Conservation (phyloP, 2,329 filamentous ascomycete genomes). For the Epichloe sylvatica region DNA sequence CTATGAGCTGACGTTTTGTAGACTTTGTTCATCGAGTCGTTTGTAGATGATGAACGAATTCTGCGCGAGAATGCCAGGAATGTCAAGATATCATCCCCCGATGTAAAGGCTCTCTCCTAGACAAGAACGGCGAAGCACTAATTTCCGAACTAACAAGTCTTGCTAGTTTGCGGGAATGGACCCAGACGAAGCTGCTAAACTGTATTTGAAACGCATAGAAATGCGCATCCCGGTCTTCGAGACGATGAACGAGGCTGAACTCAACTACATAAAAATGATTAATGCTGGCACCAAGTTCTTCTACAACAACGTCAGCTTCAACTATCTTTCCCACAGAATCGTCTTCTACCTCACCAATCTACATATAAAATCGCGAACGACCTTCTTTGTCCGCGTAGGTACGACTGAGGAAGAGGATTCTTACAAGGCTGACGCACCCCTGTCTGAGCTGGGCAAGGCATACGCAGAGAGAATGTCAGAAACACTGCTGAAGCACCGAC, state of each 20-base stretch:
- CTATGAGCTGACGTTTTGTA: conserved; percentile 22
- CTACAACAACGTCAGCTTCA: conserved; percentile 94
- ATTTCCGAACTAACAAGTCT: not conserved
- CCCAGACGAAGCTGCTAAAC: conserved; percentile 77
- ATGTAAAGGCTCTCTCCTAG: conserved; percentile 41
- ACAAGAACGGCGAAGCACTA: not conserved
- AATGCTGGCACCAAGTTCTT: conserved; percentile 87
- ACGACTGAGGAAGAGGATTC: conserved; percentile 77
- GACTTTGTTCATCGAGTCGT: conserved; percentile 94
- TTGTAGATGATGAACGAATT: conserved; percentile 83
- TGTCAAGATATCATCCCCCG: conserved; percentile 94
- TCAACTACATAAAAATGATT: conserved; percentile 99
- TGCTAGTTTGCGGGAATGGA: conserved; percentile 75
- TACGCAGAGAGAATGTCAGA: conserved; percentile 83
- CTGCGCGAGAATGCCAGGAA: conserved; percentile 93
- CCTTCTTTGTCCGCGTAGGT: conserved; percentile 83
- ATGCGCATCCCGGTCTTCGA: conserved; percentile 92
- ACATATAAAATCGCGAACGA: conserved; percentile 88
- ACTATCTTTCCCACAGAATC: conserved; percentile 90
- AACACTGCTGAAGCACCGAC: conserved; percentile 65
- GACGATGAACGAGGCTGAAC: conserved; percentile 83
- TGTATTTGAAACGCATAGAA: conserved; percentile 82
- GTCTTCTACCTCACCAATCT: conserved; percentile 97
- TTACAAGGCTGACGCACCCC: conserved; percentile 77
- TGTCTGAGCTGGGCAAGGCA: conserved; percentile 65